Evolutionary conservation across 352 stramenopile species (phyloP).

Genomic region (Pythium monospermum): DNA sequence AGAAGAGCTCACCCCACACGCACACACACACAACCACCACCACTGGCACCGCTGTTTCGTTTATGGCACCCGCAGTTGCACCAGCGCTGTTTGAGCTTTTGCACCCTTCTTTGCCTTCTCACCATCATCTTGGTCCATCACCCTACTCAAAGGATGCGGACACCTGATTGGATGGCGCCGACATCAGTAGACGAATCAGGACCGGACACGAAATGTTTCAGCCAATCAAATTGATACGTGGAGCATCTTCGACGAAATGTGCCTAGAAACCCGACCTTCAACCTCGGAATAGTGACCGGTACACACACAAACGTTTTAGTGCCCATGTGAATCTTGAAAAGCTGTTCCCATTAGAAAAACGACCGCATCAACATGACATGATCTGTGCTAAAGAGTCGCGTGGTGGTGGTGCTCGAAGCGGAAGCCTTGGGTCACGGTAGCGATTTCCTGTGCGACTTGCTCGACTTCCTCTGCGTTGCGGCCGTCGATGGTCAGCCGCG

Average conservation of each 20-base stretch:
- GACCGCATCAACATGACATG: too few species aligned
- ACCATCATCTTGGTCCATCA: neutral
- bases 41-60: neutral
- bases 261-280: neutral
- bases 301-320: too few species aligned
- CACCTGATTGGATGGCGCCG: neutral
- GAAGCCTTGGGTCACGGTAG: slow-evolving; percentile 20
- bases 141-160: too few species aligned
- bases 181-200: neutral
- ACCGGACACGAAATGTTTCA: neutral
- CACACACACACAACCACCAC: too few species aligned
- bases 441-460: slow-evolving; percentile 41
- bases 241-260: neutral
- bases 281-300: slow-evolving; percentile 3
- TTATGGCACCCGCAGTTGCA: too few species aligned
- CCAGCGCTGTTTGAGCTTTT: too few species aligned
- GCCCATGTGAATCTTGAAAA: too few species aligned
- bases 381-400: too few species aligned
- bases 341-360: too few species aligned
- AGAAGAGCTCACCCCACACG: too few species aligned
- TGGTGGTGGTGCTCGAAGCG: slow-evolving; percentile 4
- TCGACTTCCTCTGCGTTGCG: slow-evolving; percentile 48
- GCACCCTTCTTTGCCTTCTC: too few species aligned
- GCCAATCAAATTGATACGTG: neutral
- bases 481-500: slow-evolving; percentile 60